Base-by-base conservation (phyloP, 1,284 basidiomycete species). In the Puccinia brachypodii region DNA sequence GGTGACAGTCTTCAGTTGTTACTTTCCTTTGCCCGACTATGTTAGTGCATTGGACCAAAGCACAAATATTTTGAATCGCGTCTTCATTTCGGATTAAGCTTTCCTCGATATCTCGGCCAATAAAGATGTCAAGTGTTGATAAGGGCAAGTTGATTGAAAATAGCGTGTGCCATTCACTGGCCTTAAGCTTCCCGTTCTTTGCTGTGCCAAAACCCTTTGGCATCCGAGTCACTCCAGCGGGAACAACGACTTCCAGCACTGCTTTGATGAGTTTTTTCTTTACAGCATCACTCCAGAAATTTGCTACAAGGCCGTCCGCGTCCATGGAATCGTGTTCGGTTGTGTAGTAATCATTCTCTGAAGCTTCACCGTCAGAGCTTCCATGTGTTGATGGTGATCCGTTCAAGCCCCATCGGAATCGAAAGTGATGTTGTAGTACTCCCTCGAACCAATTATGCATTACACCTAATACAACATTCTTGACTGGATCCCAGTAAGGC, bases 21-120 rank as follows among this genome's bases (percentile, higher is more conserved):
- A 82, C 44, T 38, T 75, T 40, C 8, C 38, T 76, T 40, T 44
- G 69, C 28, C 44, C 60, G n/a, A 81, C 69, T 47, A 71, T 60
- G 8, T 79, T 71, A 38, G 83, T 83, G 71, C 81, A 83, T 25
- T 73, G 50, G 11, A 83, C 68, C 28, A 83, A 68, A 40, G 69
- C 69, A 56, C 82, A 79, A 33, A 76, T 64, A 38, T 82, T 83
- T 19, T 38, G 19, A 9, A 68, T 40, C 8, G 22, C 8, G 13
- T 42, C 38, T 69, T 44, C 13, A 69, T 64, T 47, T 62, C 74
- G 13, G 66, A 25, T 62, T 40, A 44, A 22, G 81, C 50, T 62
- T 68, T 19, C 22, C 22, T 53, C 22, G 38, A 56, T 64, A 64
- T 78, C 40, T 38, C 69, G 28, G 60, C 76, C 76, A 69, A 28